A percentile compares a stretch with the other conserved stretches of the same genome.
Evolutionary conservation across 2,329 filamentous ascomycete species (phyloP).

Genomic region (Colletotrichum brevisporum): DNA sequence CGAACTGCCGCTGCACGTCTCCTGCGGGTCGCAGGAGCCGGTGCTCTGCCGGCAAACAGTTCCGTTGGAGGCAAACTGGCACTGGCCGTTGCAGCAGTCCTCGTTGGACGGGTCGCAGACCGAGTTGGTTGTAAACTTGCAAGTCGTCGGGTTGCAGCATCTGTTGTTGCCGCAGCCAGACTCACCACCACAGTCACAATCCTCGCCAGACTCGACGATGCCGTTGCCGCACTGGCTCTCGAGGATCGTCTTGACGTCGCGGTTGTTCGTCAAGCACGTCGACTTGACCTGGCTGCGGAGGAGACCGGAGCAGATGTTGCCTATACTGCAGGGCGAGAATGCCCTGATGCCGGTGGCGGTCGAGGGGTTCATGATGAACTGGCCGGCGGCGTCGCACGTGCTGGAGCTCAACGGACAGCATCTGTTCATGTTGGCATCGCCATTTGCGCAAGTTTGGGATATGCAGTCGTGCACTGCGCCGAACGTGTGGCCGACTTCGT

Average conservation of each 20-base stretch:
- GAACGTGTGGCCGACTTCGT: constrained; percentile 95
- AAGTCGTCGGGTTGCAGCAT: constrained; percentile 90
- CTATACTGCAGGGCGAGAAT: constrained; percentile 91
- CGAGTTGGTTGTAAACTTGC: constrained; percentile 82
- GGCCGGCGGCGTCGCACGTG: constrained; percentile 81
- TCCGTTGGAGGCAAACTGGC: constrained; percentile 75
- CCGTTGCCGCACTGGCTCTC: constrained; percentile 94
- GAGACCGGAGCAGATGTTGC: constrained; percentile 93
- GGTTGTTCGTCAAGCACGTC: constrained; percentile 87
- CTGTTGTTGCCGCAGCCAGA: constrained; percentile 78
- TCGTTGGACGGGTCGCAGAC: constrained; percentile 88
- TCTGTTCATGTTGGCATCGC: constrained; percentile 64
- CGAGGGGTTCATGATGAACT: constrained; percentile 97
- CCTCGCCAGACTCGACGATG: constrained; percentile 90
- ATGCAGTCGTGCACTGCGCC: constrained; percentile 96
- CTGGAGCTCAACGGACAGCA: constrained; percentile 84
- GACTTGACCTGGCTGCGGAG: constrained; percentile 82
- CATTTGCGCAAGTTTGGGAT: constrained; percentile 73
- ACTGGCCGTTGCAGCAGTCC: constrained; percentile 80
- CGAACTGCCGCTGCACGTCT: constrained; percentile 82
- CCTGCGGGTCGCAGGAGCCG: constrained; percentile 86
- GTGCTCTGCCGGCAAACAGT: constrained; percentile 86
- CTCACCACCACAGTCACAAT: constrained; percentile 93
- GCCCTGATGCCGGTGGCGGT: constrained; percentile 79
- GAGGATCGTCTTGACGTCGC: constrained; percentile 83